Evolutionary conservation across 208 protist genomes (phyloP).

Genomic region (Trypanosoma platydactyli): DNA sequence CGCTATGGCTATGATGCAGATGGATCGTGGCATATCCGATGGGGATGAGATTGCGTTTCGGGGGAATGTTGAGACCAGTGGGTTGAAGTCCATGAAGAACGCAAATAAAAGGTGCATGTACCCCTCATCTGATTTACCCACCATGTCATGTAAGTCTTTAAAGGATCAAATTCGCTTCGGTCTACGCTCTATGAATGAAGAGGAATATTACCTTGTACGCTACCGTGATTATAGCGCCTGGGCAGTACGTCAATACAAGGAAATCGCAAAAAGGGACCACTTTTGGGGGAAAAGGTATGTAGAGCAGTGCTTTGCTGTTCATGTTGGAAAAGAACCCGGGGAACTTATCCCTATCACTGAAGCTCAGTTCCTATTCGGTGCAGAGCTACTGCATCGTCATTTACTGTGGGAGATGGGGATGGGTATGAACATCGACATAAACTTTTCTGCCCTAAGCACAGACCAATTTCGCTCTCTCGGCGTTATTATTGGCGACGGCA

Average conservation of each 20-base stretch:
- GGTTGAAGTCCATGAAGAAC: too few species aligned
- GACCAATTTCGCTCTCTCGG: slow-evolving; percentile 84
- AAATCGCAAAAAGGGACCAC: slow-evolving; percentile 57
- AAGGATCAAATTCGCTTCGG: slow-evolving; percentile 54
- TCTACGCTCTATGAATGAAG: slow-evolving; percentile 68
- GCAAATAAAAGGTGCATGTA: too few species aligned
- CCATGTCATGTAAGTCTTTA: slow-evolving; percentile 50
- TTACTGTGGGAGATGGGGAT: slow-evolving; percentile 40
- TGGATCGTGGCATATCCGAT: slow-evolving; percentile 56
- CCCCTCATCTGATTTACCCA: slow-evolving; percentile 17
- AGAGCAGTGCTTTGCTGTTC: slow-evolving; percentile 84
- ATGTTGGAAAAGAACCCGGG: slow-evolving; percentile 73
- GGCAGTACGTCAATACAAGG: slow-evolving; percentile 53
- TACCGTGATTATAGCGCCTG: slow-evolving; percentile 85
- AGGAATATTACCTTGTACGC: slow-evolving; percentile 83
- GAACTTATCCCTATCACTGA: slow-evolving; percentile 80
- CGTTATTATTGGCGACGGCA: slow-evolving; percentile 65
- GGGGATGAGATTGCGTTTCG: slow-evolving; percentile 24
- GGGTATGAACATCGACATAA: slow-evolving; percentile 35
- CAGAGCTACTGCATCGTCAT: slow-evolving; percentile 74
- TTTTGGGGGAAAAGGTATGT: slow-evolving; percentile 72
- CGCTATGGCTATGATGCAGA: slow-evolving; percentile 66
- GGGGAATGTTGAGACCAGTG: not conserved
- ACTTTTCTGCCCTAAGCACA: slow-evolving; percentile 70
- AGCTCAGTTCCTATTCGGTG: slow-evolving; percentile 73